Evolutionary conservation across 805 yeast genomes (phyloP).

Genomic region (Hemisphaericaspora nanyangensis): DNA sequence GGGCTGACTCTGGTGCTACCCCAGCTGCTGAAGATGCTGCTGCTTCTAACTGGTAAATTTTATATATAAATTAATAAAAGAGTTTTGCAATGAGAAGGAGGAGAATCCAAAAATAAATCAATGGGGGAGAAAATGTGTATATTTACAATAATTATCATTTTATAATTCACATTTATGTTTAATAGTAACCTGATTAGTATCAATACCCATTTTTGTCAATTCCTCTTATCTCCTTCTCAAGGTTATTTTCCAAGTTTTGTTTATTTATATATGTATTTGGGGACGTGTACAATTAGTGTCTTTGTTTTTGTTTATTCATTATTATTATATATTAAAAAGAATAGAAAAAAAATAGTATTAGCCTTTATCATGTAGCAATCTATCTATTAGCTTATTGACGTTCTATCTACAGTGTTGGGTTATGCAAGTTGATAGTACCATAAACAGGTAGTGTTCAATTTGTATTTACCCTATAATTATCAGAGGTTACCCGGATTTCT

Average conservation of each 20-base stretch:
- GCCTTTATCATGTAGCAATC: no score
- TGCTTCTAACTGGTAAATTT: slow-evolving; percentile 44
- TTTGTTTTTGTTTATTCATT: neutral
- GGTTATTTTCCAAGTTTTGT: no score
- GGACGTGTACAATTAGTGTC: neutral
- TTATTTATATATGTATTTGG: no score
- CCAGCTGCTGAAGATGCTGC: slow-evolving; percentile 76
- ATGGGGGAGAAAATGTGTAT: slow-evolving; percentile 1
- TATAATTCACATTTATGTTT: slow-evolving; percentile 3
- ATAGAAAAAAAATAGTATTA: neutral
- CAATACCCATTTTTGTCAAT: neutral
- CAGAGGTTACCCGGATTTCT: slow-evolving; percentile 4
- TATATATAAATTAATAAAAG: slow-evolving; percentile 7
- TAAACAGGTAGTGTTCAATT: no score
- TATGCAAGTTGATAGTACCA: no score
- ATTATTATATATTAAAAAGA: neutral
- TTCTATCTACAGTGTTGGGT: no score
- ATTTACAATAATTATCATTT: neutral
- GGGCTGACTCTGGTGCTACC: slow-evolving; percentile 55
- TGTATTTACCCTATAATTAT: no score
- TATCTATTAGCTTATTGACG: no score
- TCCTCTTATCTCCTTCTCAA: no score
- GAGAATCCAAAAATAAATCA: neutral
- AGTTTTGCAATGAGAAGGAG: neutral
- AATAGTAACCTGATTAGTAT: slow-evolving; percentile 1